A percentile compares a stretch with the other conserved stretches of the same genome.
phyloP scores from a whole-genome alignment of 2,329 filamentous ascomycete genomes.

The Bipolaris gigantea region DNA sequence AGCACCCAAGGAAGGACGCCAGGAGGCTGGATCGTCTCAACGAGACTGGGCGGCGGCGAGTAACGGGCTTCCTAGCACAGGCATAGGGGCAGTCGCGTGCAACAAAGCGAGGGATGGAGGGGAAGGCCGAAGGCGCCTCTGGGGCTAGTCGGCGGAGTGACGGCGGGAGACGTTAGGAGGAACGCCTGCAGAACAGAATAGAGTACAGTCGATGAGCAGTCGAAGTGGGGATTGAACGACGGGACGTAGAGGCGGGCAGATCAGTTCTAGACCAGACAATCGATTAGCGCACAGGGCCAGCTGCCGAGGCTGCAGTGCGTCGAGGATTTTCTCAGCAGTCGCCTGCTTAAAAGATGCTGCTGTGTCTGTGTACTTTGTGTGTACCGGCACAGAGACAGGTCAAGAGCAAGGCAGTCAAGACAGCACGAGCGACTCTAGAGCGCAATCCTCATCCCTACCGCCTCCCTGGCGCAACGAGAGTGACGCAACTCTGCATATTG shows the following conservation, averaged over 20 bases:
- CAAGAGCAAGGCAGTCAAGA: neutral
- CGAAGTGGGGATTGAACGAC: slow-evolving; percentile 14
- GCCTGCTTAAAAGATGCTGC: neutral
- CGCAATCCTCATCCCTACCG: slow-evolving; percentile 7
- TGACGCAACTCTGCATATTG: slow-evolving; percentile 18
- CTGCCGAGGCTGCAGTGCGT: neutral
- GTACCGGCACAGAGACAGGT: slow-evolving; percentile 1
- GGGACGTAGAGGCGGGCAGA: slow-evolving; percentile 19
- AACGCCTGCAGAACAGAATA: slow-evolving; percentile 7
- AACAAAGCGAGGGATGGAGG: neutral
- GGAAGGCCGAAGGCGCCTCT: neutral
- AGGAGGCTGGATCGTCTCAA: slow-evolving; percentile 2
- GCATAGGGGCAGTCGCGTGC: slow-evolving; percentile 5
- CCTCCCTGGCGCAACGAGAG: slow-evolving; percentile 5
- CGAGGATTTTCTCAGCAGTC: slow-evolving; percentile 2
- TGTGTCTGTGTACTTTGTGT: neutral
- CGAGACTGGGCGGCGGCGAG: slow-evolving; percentile 5
- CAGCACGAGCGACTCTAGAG: slow-evolving; percentile 20
- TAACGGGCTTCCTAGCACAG: neutral
- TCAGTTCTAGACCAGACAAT: slow-evolving; percentile 24
- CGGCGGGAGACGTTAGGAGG: neutral
- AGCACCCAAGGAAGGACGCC: neutral
- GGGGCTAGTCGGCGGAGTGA: slow-evolving; percentile 5
- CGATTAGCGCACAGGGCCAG: slow-evolving; percentile 4
- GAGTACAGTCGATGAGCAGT: slow-evolving; percentile 7